Evolutionary conservation across 768 basidiomycete species (phyloP).

Genomic region (Albatrellus ellisii): DNA sequence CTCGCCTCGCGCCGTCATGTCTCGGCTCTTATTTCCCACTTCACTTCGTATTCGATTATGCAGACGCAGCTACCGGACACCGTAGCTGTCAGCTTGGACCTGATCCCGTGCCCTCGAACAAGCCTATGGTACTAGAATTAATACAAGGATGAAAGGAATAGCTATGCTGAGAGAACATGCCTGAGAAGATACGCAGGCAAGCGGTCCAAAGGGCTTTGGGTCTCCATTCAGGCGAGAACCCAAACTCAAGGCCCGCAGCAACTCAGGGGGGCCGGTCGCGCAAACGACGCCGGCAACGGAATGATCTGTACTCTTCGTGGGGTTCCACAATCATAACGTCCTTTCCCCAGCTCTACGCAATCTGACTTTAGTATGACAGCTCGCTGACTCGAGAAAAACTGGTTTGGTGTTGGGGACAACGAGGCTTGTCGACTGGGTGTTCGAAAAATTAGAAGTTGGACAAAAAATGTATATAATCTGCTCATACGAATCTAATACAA

Average conservation of each 20-base stretch:
- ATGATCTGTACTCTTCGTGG: too few species aligned
- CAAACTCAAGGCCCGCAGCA: too few species aligned
- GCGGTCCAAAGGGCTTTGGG: constrained; percentile 30
- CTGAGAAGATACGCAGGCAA: constrained; percentile 50
- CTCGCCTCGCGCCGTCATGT: constrained; percentile 40
- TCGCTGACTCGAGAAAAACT: neutral
- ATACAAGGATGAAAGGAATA: constrained; percentile 52
- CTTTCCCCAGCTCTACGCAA: too few species aligned
- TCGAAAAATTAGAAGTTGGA: neutral
- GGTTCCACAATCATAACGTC: too few species aligned
- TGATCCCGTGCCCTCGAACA: constrained; percentile 8
- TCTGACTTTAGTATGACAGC: neutral
- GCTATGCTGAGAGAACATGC: constrained; percentile 72
- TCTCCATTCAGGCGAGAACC: neutral
- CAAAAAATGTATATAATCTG: neutral
- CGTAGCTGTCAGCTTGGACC: too few species aligned
- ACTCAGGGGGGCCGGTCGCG: neutral
- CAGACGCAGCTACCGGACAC: constrained; percentile 47
- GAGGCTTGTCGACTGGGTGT: neutral
- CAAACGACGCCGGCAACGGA: neutral
- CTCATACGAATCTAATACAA: too few species aligned
- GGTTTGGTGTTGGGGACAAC: neutral
- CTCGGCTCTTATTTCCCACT: constrained; percentile 29
- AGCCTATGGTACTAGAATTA: constrained; percentile 34
- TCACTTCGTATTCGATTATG: constrained; percentile 21